Evolutionary conservation across 495 filamentous ascomycete species (phyloP).

Genomic region (Bathelium albidoporum): DNA sequence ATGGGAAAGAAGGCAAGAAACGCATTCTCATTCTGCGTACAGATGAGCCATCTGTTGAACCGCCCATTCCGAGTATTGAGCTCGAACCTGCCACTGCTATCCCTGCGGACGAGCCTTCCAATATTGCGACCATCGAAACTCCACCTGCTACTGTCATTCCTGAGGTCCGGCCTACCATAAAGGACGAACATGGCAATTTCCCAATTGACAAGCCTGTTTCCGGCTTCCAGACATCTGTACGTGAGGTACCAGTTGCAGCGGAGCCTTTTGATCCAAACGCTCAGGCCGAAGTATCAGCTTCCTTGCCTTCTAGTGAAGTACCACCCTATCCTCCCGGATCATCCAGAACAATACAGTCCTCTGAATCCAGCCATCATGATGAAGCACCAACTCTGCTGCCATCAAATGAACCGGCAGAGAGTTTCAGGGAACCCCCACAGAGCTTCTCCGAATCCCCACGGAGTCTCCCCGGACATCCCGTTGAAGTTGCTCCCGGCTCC

Average conservation of each 20-base stretch:
- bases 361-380: too few species aligned
- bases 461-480: background rate
- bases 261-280: too few species aligned
- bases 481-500: background rate
- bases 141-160: background rate
- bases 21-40: background rate
- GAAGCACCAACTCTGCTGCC: background rate
- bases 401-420: background rate
- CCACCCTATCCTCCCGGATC: too few species aligned
- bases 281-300: too few species aligned
- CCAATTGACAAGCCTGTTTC: background rate
- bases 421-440: too few species aligned
- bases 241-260: background rate
- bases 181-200: background rate
- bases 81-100: background rate
- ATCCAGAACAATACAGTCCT: too few species aligned
- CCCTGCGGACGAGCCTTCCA: background rate
- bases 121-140: background rate
- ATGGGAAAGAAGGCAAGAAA: constrained; percentile 6
- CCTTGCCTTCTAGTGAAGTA: too few species aligned
- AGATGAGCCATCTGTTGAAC: background rate
- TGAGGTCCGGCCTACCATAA: background rate
- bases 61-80: background rate
- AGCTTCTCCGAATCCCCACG: background rate
- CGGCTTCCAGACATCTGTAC: background rate